A percentile compares a stretch with the other conserved stretches of the same genome.
These are phyloP conservation scores for Parietaria judaica DNA, from an alignment of 306 rosid species.

Conservation along the genomic window DNA sequence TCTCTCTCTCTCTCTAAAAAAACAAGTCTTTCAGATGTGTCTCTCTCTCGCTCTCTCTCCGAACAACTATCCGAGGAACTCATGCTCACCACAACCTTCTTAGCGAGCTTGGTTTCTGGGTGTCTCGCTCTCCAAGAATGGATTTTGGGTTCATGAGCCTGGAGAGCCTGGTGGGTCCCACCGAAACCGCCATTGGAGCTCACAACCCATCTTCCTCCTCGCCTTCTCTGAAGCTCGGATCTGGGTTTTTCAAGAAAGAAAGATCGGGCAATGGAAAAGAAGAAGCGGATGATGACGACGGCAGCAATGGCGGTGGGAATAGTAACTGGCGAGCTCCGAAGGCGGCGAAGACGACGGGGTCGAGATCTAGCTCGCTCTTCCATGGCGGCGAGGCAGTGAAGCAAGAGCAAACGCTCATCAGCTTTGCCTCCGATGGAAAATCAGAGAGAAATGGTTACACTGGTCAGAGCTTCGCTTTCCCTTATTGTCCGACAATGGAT, in stretches of 20 bases:
- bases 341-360: background rate
- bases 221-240: constrained; percentile 30
- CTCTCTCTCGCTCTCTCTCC: constrained; percentile 21
- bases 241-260: constrained; percentile 33
- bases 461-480: constrained; percentile 15
- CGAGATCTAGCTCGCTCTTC: constrained; percentile 26
- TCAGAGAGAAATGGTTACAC: constrained; percentile 7
- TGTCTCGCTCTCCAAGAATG: constrained; percentile 26
- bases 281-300: background rate
- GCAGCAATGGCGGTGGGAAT: background rate
- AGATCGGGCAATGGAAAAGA: constrained; percentile 13
- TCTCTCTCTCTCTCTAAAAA: constrained; percentile 15
- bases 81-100: constrained; percentile 21
- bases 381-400: background rate
- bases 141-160: constrained; percentile 37
- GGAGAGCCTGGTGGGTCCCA: constrained; percentile 29
- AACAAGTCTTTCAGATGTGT: constrained; percentile 26
- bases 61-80: constrained; percentile 16
- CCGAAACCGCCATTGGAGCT: constrained; percentile 6
- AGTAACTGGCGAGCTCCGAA: background rate
- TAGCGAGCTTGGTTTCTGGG: constrained; percentile 17
- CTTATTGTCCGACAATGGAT: constrained; percentile 23
- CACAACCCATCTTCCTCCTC: background rate
- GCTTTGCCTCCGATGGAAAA: constrained; percentile 34
- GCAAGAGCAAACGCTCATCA: constrained; percentile 40